phyloP scores from a whole-genome alignment of 345 rosid species.

The Acer campestre region DNA sequence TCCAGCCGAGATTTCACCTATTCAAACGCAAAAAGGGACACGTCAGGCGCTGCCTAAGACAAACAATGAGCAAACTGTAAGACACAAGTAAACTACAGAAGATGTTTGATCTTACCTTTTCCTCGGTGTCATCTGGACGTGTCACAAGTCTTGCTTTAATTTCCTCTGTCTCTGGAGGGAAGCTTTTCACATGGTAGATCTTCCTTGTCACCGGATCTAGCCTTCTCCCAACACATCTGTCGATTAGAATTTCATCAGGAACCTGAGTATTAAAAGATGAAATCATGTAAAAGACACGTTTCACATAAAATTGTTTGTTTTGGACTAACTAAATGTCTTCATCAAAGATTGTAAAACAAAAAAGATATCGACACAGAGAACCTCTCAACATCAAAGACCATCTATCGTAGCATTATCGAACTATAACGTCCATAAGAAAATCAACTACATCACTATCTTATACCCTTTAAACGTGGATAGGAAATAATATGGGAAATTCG shows the following conservation, averaged over 20 bases:
- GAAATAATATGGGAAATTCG: not conserved
- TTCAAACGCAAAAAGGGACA: conserved; percentile 10
- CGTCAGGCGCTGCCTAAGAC: not conserved
- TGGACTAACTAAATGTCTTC: not conserved
- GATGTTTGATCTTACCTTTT: conserved; percentile 49
- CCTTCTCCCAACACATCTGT: conserved; percentile 92
- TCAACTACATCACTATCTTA: not conserved
- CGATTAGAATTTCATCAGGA: conserved; percentile 88
- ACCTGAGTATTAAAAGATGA: conserved; percentile 61
- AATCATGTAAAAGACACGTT: conserved; percentile 31
- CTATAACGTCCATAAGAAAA: not conserved
- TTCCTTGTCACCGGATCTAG: conserved; percentile 75
- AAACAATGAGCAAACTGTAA: not conserved
- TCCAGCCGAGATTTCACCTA: conserved; percentile 80
- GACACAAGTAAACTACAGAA: not conserved
- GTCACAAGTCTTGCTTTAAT: conserved; percentile 76
- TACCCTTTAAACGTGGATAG: not conserved
- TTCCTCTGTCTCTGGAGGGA: conserved; percentile 75
- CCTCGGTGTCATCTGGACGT: conserved; percentile 91
- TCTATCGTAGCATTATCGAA: not conserved
- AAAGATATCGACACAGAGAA: not conserved
- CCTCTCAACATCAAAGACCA: not conserved
- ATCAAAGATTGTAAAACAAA: conserved; percentile 7
- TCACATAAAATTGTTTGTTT: conserved; percentile 6
- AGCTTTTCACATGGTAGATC: conserved; percentile 71